Evolutionary conservation across 2,329 filamentous ascomycete genomes (phyloP), one percentile per base, ranked within the genome.

Genomic region (Cladosporium sp.): DNA sequence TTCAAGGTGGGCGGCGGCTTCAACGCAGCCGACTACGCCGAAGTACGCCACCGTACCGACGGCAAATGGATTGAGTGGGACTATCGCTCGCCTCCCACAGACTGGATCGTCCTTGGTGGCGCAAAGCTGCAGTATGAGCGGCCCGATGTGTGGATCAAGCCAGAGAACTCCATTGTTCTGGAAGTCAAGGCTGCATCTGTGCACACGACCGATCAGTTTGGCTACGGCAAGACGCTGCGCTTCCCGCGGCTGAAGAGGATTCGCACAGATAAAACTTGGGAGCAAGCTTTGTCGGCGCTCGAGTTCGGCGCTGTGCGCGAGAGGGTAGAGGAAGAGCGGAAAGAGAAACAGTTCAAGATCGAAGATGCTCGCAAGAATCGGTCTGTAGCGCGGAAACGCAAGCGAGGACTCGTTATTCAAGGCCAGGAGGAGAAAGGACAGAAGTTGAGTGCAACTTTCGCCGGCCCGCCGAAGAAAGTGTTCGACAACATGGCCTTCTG

Each of bases 1-100:
- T 95, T 91, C 77, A 96, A 93, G 69, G 93, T 98, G 13, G 93
- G 93, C n/a, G 93, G 93, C 49, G 93, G 93, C 0, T 91, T 97
- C 67, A 84, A 81, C 11, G 85, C 83, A 0, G 82, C 87, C 49
- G 93, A 98, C 64, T 97, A 95, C 66, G 83, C 86, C 0, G 82
- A 86, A 53, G 85, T 98, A 43, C 78, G 83, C 4, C 89, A 95
- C 63, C 79, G 83, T 19, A 97, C 92, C 0, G 87, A 95, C 54
- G 90, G 87, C 4, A 95, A 95, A 68, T 98, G 93, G 93, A 78
- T 79, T 10, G 81, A 87, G 32, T 98, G 90, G 89, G 85, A 96
- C 67, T 65, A 76, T 0, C 85, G 82, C 58, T 84, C 81, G 40
- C 89, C 91, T 2, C 92, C 93, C 0, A 83, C 76, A 1, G 76